Conservation (phyloP, 495 filamentous ascomycete species). For the Talaromyces trachyspermus region DNA sequence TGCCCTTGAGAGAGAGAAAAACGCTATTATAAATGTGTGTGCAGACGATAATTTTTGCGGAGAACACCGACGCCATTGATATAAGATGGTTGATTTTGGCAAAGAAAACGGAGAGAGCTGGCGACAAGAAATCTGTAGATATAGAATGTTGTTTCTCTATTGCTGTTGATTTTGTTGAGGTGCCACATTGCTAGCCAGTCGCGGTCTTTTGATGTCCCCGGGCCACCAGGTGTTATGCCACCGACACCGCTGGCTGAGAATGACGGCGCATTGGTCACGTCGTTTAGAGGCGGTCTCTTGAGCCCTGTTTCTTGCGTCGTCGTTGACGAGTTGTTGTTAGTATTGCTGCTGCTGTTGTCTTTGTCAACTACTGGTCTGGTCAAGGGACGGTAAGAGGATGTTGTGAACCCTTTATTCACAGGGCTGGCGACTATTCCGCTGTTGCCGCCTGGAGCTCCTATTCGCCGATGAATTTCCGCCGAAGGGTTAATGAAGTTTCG, state of each 20-base stretch:
- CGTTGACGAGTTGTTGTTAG: neutral
- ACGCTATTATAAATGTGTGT: too few species aligned
- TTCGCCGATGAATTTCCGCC: slow-evolving; percentile 56
- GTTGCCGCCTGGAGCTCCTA: slow-evolving; percentile 59
- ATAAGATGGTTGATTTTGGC: too few species aligned
- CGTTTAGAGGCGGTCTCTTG: slow-evolving; percentile 42
- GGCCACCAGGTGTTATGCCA: too few species aligned
- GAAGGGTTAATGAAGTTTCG: slow-evolving; percentile 62
- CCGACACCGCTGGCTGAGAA: too few species aligned
- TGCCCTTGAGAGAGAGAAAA: too few species aligned
- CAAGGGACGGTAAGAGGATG: slow-evolving; percentile 37
- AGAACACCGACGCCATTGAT: too few species aligned
- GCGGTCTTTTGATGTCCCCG: slow-evolving; percentile 31
- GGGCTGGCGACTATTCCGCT: slow-evolving; percentile 25
- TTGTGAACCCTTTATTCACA: slow-evolving; percentile 29
- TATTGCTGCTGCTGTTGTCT: slow-evolving; percentile 3
- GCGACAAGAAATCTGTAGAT: too few species aligned
- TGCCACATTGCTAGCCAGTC: slow-evolving; percentile 14
- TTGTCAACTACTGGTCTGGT: slow-evolving; percentile 33
- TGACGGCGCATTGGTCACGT: slow-evolving; percentile 41
- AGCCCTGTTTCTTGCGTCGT: slow-evolving; percentile 1
- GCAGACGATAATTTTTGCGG: too few species aligned
- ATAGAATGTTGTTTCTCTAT: slow-evolving; percentile 3
- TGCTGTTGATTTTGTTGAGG: slow-evolving; percentile 12
- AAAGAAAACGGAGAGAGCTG: too few species aligned